These are phyloP conservation scores for Geranium brycei DNA, from an alignment of 345 rosid species.

Conservation along the genomic window DNA sequence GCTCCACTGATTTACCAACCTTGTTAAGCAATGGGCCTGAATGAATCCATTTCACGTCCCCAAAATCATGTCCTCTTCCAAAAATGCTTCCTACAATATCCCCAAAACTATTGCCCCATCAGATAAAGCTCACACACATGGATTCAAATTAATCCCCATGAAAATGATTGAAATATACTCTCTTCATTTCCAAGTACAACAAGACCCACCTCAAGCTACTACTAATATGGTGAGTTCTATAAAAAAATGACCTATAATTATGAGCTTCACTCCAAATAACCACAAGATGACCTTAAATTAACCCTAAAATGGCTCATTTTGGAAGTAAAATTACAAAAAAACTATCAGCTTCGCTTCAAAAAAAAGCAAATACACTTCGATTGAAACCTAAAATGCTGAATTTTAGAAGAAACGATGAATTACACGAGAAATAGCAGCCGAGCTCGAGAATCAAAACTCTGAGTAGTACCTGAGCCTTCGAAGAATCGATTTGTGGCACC, in stretches of 20 bases:
- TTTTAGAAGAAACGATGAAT: background rate
- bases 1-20: slow-evolving; percentile 17
- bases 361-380: no score
- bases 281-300: background rate
- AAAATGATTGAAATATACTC: background rate
- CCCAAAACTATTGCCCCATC: slow-evolving; percentile 38
- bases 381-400: no score
- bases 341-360: no score
- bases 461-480: background rate
- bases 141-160: background rate
- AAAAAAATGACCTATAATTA: no score
- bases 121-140: background rate
- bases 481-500: background rate
- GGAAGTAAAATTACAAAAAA: no score
- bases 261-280: no score
- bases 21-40: slow-evolving; percentile 17
- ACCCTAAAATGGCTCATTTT: background rate
- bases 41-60: slow-evolving; percentile 32
- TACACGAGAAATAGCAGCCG: background rate
- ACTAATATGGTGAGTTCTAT: no score
- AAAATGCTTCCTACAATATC: slow-evolving; percentile 50
- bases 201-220: no score
- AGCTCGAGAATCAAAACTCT: background rate
- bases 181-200: no score
- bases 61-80: slow-evolving; percentile 15